These are phyloP conservation scores for Aspergillus sojae DNA, from an alignment of 2,329 filamentous ascomycete genomes.

Conservation along the genomic window DNA sequence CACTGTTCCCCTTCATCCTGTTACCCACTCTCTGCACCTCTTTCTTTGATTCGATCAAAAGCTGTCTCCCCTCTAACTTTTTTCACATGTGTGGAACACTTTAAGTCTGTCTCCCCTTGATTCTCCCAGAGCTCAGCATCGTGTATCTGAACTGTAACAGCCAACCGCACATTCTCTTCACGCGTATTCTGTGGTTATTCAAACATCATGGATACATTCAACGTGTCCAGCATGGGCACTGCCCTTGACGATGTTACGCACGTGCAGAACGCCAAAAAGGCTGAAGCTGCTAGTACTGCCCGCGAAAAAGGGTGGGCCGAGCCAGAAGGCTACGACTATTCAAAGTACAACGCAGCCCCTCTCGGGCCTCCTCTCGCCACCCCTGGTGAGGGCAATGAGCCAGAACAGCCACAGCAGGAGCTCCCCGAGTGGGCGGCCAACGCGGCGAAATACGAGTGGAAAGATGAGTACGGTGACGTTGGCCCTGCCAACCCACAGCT, in stretches of 20 bases:
- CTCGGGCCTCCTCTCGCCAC: constrained; percentile 13
- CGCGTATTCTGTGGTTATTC: neutral
- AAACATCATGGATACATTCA: constrained; percentile 24
- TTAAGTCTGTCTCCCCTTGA: neutral
- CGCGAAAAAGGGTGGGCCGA: constrained; percentile 44
- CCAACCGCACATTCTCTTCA: neutral
- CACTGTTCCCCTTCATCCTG: neutral
- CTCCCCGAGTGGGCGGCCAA: constrained; percentile 55
- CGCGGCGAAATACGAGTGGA: constrained; percentile 77
- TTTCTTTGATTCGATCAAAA: neutral
- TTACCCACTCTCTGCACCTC: neutral
- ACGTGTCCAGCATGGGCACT: constrained; percentile 24
- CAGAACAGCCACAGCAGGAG: constrained; percentile 16
- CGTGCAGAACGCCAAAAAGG: constrained; percentile 24
- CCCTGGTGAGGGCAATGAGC: constrained; percentile 20
- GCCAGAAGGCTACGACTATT: constrained; percentile 42
- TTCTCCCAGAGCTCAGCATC: neutral
- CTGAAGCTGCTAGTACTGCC: constrained; percentile 34
- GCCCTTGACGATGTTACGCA: constrained; percentile 25
- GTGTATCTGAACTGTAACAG: neutral
- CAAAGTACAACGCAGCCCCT: constrained; percentile 27
- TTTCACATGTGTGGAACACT: neutral
- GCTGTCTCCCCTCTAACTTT: neutral
- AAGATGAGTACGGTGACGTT: constrained; percentile 82
- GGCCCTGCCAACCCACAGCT: constrained; percentile 71